Base-by-base conservation (phyloP, 176 grass and related monocot genomes). In the Paspalum vaginatum region DNA sequence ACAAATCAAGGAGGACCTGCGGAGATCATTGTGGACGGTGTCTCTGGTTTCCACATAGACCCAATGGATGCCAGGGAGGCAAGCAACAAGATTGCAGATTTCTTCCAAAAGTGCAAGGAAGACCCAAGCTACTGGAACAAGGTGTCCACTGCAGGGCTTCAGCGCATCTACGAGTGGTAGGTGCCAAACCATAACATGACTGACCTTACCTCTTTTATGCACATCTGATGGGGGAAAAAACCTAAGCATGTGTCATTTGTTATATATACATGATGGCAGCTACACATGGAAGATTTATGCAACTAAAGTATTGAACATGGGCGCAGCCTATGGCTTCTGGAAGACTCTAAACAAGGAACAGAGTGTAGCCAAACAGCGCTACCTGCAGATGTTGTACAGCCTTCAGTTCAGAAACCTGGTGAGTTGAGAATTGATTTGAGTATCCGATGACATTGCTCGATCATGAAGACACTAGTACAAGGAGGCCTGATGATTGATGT, bases 261-360 rank as follows among this genome's bases (percentile, higher is more conserved):
- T 69, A n/a, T n/a, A n/a, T n/a, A n/a, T n/a, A n/a, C n/a, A n/a
- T n/a, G n/a, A n/a, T 75, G 48, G 64, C 85, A 98, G 96, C 67
- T 99, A 99, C 79, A 99, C 96, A 26, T 95, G 96, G 96, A 95
- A 99, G 84, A 99, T 99, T 18, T 99, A 99, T 18, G 96, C 96
- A 9, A 89, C 74, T 56, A 95, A 72, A 65, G 90, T 93, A 38
- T 68, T 99, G 52, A 93, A 95, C 50, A 95, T 99, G 96, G 92
- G 90, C 37, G 87, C 90, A 18, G 82, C 84, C 10, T 99, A 99
- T 27, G 84, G 84, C 52, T 99, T 99, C 62, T 99, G 92, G 96
- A 91, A 72, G 76, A 94, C 90, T 59, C 40, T 95, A 68, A 95
- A 93, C 80, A 89, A 88, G 74, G 90, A 95, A 22, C 90, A 91